Base-by-base conservation (phyloP, 805 yeast genomes). In the Myxozyma kluyveri region DNA sequence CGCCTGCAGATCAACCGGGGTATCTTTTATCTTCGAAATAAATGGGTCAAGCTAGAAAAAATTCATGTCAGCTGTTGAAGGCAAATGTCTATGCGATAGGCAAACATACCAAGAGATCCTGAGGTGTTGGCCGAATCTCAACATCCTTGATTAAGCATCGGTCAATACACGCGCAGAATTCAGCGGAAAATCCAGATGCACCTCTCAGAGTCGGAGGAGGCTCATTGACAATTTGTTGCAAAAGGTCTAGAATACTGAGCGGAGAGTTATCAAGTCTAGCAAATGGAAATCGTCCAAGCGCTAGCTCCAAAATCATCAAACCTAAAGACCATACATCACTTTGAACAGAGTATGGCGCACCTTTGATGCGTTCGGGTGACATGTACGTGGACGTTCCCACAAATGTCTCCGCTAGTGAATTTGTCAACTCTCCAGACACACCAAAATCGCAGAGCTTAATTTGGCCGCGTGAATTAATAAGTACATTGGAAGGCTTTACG, bases 321-420 rank as follows among this genome's bases (percentile, higher is more conserved):
- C 99, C 99, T 60, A 90, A 72, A 0, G 97, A 88, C 99, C 99
- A 93, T 10, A 93, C 91, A 67, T 93, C 99, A 35, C 96, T 91
- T 61, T 90, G 89, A n/a, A 90, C 84, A 6, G 96, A 86, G 69
- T 93, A 93, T 7, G 84, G 83, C 39, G 87, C 88, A 18, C 99
- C 99, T 69, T 89, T 96, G 49, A 93, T 91, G 57, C 99, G 77
- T 64, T 93, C 99, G 0, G 99, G 99, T 2, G 65, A 62, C 95
- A 93, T 93, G 67, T 93, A 93, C 0, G 95, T 88, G 0, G 96
- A 88, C 0, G 99, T 93, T 1, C 99, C 99, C 7, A 93, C 98
- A 74, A 93, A 93, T 0, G 99, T 93, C 64, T 93, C 96, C 0
- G 97, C 99, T 52, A 93, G 79, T 0, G 99, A 93, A 69, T 91